These are phyloP conservation scores for Cicer pinnatifidum DNA, from an alignment of 306 rosid genomes.

Conservation along the genomic window DNA sequence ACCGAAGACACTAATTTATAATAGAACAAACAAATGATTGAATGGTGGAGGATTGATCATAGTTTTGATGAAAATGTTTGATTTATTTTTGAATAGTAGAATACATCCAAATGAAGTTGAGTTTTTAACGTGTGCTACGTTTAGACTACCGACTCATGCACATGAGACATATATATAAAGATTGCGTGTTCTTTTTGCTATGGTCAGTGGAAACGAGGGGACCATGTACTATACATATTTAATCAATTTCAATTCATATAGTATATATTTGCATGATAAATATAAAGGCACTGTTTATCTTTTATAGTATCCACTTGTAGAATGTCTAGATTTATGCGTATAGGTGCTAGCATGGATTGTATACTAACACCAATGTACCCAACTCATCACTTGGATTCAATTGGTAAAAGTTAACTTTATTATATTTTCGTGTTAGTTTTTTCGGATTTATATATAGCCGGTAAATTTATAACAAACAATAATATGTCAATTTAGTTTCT, in stretches of 20 bases:
- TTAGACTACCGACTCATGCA: slow-evolving; percentile 28
- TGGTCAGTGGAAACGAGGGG: slow-evolving; percentile 44
- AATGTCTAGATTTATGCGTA: not conserved
- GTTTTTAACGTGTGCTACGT: slow-evolving; percentile 9
- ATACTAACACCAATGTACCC: no score
- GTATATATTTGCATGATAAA: not conserved
- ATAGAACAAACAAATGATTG: slow-evolving; percentile 33
- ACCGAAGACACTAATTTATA: slow-evolving; percentile 41
- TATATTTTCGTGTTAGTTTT: no score
- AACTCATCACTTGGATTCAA: no score
- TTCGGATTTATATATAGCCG: no score
- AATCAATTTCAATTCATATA: not conserved
- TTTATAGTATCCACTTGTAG: not conserved
- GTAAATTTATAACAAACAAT: no score
- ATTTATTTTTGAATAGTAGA: slow-evolving; percentile 17
- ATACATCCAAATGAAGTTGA: slow-evolving; percentile 19
- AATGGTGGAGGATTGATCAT: slow-evolving; percentile 29
- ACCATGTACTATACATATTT: slow-evolving; percentile 8
- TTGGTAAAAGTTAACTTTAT: no score
- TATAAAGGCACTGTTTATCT: not conserved
- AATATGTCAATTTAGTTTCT: no score
- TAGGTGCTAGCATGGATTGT: not conserved
- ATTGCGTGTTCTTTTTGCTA: slow-evolving; percentile 39
- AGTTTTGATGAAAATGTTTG: not conserved
- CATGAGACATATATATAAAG: not conserved